These are phyloP conservation scores for Sarocladiaceae sp. DNA, from an alignment of 2,329 filamentous ascomycete genomes.

Conservation along the genomic window DNA sequence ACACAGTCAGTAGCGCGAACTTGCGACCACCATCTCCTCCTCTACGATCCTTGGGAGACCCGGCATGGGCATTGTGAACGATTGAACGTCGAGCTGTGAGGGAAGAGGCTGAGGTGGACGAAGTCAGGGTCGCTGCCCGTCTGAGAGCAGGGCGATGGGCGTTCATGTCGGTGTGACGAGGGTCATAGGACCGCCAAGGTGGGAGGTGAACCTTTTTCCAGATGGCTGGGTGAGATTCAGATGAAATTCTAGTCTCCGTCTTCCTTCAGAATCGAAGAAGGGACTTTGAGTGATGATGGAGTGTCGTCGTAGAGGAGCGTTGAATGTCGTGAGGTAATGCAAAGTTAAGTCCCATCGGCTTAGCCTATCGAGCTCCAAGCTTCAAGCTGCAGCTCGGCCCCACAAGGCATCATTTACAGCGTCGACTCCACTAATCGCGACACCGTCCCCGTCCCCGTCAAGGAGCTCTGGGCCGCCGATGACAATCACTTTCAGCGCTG, in stretches of 20 bases:
- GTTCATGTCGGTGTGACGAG: slow-evolving; percentile 21
- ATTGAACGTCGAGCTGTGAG: slow-evolving; percentile 21
- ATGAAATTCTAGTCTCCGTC: too few relatives aligned
- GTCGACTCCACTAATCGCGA: neutral
- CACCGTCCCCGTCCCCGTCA: neutral
- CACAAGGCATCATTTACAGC: neutral
- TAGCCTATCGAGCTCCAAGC: slow-evolving; percentile 2
- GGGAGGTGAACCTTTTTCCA: neutral
- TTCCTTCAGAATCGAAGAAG: too few relatives aligned
- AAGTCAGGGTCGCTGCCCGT: slow-evolving; percentile 18
- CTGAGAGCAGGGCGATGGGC: slow-evolving; percentile 22
- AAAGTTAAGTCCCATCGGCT: neutral
- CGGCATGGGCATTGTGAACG: slow-evolving; percentile 21
- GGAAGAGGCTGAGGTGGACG: slow-evolving; percentile 16
- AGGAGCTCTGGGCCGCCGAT: neutral
- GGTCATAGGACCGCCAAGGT: neutral
- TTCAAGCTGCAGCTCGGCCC: slow-evolving; percentile 1
- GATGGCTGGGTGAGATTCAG: neutral
- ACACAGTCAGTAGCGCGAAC: slow-evolving; percentile 25
- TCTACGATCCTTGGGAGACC: slow-evolving; percentile 14
- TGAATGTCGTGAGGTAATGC: slow-evolving; percentile 8
- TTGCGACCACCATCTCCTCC: slow-evolving; percentile 20
- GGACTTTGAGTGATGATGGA: slow-evolving; percentile 2
- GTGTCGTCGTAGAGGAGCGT: neutral
- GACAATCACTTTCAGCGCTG: slow-evolving; percentile 4